phyloP scores from a whole-genome alignment of 2,329 filamentous ascomycete species.

The Fusarium coffeatum region DNA sequence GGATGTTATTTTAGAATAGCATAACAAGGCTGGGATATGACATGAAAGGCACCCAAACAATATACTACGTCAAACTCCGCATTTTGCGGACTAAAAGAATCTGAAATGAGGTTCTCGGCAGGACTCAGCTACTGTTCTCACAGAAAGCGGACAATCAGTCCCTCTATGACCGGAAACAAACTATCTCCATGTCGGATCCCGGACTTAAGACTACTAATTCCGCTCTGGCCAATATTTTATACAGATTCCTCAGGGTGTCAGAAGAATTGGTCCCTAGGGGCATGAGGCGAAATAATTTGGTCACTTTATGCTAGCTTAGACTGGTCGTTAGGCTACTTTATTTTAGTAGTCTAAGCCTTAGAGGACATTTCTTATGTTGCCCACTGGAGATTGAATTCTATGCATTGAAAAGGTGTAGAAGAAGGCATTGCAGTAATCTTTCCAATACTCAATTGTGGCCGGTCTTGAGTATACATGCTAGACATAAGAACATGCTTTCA shows the following conservation, averaged over 20 bases:
- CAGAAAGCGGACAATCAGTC: background rate
- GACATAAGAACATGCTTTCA: background rate
- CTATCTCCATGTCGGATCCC: slow-evolving; percentile 9
- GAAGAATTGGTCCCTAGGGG: too few relatives aligned
- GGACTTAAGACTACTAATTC: slow-evolving; percentile 22
- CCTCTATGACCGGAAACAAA: background rate
- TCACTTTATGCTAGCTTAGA: too few relatives aligned
- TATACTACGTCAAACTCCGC: slow-evolving; percentile 1
- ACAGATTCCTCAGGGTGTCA: too few relatives aligned
- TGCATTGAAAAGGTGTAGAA: background rate
- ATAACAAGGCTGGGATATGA: background rate
- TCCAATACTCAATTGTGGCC: background rate
- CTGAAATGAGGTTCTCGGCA: background rate
- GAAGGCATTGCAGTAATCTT: background rate
- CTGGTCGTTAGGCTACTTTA: too few relatives aligned
- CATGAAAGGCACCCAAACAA: background rate
- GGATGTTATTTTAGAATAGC: background rate
- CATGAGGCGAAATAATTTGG: too few relatives aligned
- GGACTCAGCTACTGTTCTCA: background rate
- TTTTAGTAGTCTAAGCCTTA: too few relatives aligned
- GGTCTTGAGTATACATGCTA: background rate
- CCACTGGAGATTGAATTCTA: too few relatives aligned
- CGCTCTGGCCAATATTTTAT: background rate
- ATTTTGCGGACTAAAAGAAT: background rate
- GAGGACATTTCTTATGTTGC: too few relatives aligned